Evolutionary conservation across 2,329 filamentous ascomycete genomes (phyloP).

Genomic region (Fusarium brachygibbosum): DNA sequence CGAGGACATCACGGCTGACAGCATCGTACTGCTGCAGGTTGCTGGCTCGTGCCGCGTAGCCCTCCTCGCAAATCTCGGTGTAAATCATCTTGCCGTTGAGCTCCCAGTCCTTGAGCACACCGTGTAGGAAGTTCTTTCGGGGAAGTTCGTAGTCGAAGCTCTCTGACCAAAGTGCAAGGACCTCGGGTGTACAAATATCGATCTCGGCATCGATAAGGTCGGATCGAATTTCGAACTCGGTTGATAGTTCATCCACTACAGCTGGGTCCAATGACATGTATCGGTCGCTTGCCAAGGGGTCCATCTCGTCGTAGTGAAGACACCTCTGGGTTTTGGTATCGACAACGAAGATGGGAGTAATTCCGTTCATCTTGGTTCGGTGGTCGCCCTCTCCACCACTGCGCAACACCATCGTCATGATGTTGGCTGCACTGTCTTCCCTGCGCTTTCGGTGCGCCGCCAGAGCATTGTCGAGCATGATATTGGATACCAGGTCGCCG

Average conservation of each 20-base stretch:
- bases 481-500: constrained; percentile 91
- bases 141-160: constrained; percentile 97
- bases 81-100: constrained; percentile 98
- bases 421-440: constrained; percentile 88
- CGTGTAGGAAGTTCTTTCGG: constrained; percentile 88
- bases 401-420: constrained; percentile 95
- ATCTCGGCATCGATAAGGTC: constrained; percentile 95
- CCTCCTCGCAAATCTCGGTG: constrained; percentile 83
- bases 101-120: constrained; percentile 96
- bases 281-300: constrained; percentile 74
- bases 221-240: constrained; percentile 83
- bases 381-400: constrained; percentile 79
- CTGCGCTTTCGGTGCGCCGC: constrained; percentile 84
- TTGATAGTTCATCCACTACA: constrained; percentile 76
- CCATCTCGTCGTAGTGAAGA: constrained; percentile 94
- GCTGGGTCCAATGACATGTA: constrained; percentile 82
- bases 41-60: constrained; percentile 88
- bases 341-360: constrained; percentile 87
- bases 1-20: constrained; percentile 87
- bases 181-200: constrained; percentile 97
- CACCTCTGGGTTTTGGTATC: constrained; percentile 85
- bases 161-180: constrained; percentile 94
- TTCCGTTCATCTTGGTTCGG: constrained; percentile 80
- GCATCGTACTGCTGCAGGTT: constrained; percentile 92
- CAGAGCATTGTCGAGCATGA: constrained; percentile 84